Conservation (phyloP, 2,329 filamentous ascomycete species). For the Sarocladium kiliense region DNA sequence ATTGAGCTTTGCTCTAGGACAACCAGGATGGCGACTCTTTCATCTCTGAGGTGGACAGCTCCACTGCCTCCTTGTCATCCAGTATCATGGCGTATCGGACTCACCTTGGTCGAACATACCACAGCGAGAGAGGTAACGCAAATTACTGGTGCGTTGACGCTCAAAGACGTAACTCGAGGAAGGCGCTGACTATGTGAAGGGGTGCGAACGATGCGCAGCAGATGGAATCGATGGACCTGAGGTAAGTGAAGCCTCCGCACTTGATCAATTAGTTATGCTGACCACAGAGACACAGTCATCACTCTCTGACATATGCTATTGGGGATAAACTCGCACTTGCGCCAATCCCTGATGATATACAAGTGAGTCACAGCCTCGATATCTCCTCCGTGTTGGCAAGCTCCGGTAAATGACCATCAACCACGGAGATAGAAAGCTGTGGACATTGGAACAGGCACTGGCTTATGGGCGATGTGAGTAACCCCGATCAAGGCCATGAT, state of each 20-base stretch:
- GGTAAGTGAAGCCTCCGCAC: too few relatives aligned
- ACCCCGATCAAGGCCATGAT: neutral
- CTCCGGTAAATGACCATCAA: neutral
- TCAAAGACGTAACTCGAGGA: neutral
- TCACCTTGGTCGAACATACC: conserved; percentile 24
- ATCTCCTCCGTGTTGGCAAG: neutral
- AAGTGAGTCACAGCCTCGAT: neutral
- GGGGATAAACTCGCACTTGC: conserved; percentile 13
- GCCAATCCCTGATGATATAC: conserved; percentile 8
- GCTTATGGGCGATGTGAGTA: conserved; percentile 1
- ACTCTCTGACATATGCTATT: conserved; percentile 19
- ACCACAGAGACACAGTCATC: too few relatives aligned
- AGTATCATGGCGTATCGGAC: conserved; percentile 24
- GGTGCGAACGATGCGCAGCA: conserved; percentile 24
- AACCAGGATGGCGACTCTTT: neutral
- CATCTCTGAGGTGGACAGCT: conserved; percentile 8
- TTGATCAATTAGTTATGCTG: too few relatives aligned
- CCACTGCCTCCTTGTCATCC: conserved; percentile 24
- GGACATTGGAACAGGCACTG: conserved; percentile 45
- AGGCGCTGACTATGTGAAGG: neutral
- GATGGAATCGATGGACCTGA: conserved; percentile 26
- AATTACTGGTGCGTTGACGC: conserved; percentile 20
- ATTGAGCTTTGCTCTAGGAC: too few relatives aligned
- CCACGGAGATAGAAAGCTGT: conserved; percentile 17
- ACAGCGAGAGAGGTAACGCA: conserved; percentile 20